Conservation (phyloP, 345 rosid species). For the Populus davidiana region DNA sequence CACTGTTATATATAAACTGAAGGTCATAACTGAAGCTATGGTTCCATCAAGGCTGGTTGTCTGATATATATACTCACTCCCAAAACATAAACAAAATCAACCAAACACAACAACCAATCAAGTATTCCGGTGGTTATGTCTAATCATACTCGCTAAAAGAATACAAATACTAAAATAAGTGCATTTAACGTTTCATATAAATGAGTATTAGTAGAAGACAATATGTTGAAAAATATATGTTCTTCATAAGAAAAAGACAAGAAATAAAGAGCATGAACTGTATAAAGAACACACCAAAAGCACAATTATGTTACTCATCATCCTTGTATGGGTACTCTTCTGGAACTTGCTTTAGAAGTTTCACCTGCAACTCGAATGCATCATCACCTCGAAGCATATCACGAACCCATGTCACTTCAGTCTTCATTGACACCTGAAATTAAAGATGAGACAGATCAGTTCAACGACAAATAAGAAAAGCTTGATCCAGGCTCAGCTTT, state of each 20-base stretch:
- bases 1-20: too few species aligned
- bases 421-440: constrained; percentile 88
- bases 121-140: too few species aligned
- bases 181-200: too few species aligned
- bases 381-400: constrained; percentile 84
- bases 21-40: too few species aligned
- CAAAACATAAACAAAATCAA: too few species aligned
- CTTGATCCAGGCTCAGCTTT: too few species aligned
- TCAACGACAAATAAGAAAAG: not conserved
- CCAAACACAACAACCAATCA: too few species aligned
- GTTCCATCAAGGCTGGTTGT: too few species aligned
- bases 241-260: not conserved
- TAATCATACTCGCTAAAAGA: too few species aligned
- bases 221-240: not conserved
- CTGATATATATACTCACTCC: too few species aligned
- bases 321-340: constrained; percentile 96
- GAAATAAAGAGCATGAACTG: not conserved
- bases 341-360: constrained; percentile 75
- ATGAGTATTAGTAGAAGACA: not conserved
- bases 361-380: constrained; percentile 83
- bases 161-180: too few species aligned
- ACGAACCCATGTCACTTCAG: constrained; percentile 80
- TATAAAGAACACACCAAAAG: not conserved
- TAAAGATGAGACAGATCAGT: not conserved
- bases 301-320: constrained; percentile 51